Percentiles rank a stretch among this genome's conserved stretches.
Evolutionary conservation across 441 rosid genomes (phyloP).

Genomic region (Mallotus japonicus): DNA sequence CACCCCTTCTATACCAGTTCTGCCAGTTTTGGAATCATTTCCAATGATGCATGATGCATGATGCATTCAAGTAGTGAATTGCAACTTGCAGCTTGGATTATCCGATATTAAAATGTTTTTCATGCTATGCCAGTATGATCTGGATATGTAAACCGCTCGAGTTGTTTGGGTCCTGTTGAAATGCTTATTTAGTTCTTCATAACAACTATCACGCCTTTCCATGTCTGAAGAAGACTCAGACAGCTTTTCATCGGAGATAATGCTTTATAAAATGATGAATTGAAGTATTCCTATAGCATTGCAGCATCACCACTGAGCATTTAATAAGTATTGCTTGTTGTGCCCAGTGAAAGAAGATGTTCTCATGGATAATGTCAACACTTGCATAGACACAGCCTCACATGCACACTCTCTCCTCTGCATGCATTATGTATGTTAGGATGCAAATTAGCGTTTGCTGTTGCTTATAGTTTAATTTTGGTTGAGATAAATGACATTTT

Average conservation of each 20-base stretch:
- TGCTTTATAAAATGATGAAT: too few species aligned
- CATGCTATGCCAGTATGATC: background rate
- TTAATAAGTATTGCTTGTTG: background rate
- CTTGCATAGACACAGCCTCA: too few species aligned
- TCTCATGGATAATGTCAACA: too few species aligned
- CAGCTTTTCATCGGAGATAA: too few species aligned
- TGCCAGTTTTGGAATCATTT: constrained; percentile 1
- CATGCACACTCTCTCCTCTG: too few species aligned
- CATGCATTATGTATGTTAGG: too few species aligned
- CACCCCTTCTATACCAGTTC: background rate
- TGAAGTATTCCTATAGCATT: too few species aligned
- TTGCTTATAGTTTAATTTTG: background rate
- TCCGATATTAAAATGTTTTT: background rate
- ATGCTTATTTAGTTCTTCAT: background rate
- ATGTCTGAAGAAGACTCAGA: too few species aligned
- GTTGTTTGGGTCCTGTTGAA: too few species aligned
- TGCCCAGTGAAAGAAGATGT: background rate
- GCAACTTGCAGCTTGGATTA: constrained; percentile 4
- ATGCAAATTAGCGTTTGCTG: background rate
- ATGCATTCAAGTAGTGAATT: constrained; percentile 2
- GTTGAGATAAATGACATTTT: background rate
- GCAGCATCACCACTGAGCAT: too few species aligned
- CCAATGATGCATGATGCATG: background rate
- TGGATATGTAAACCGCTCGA: background rate
- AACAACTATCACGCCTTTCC: background rate